Evolutionary conservation across 495 filamentous ascomycete genomes (phyloP), one percentile per base, ranked within the genome.

Genomic region (Endocarpon pusillum): DNA sequence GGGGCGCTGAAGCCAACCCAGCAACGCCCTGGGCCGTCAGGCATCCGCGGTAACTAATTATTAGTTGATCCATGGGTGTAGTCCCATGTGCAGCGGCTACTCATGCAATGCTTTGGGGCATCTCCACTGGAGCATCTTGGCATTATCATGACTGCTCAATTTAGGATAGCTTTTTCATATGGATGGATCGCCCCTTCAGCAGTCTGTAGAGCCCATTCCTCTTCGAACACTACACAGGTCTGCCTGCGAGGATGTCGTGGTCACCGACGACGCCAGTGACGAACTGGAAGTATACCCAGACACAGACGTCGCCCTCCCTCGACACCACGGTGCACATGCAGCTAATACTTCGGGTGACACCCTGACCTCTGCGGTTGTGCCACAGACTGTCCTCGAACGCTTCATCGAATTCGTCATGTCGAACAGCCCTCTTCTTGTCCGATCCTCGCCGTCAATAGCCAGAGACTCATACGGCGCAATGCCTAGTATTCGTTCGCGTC

Each of bases 381-480:
- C 17, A 37, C 28, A 19, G 24, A 51, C 47, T 14, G 3, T 50
- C 38, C 35, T 31, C 18, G 42, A 44, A 28, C 49, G 33, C 16
- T 19, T 42, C 25, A 31, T 39, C 36, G 35, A 22, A 39, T 43
- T 51, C 35, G 47, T 27, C 44, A 75, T 75, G 71, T 71, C 65
- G 39, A 61, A 60, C 44, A 52, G 57, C 29, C 66, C 57, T 26
- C 61, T 72, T 21, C 51, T 71, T 31, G 53, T 77, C 37, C 71
- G 69, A 40, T 65, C 68, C 36, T 66, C 71, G 39, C 66, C 69
- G 32, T 67, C 67, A 12, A 61, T 66, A 48, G 59, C 51, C 19
- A 66, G 62, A 16, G 66, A 66, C 18, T 68, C 66, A 11, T 75
- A 76, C 45, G 69, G 71, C 35, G 64, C 67, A 19, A 57, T 69